Percentiles rank a stretch among this genome's conserved stretches.
Evolutionary conservation across 73 alveolate genomes (phyloP).

Genomic region (Paramecium biaurelia): DNA sequence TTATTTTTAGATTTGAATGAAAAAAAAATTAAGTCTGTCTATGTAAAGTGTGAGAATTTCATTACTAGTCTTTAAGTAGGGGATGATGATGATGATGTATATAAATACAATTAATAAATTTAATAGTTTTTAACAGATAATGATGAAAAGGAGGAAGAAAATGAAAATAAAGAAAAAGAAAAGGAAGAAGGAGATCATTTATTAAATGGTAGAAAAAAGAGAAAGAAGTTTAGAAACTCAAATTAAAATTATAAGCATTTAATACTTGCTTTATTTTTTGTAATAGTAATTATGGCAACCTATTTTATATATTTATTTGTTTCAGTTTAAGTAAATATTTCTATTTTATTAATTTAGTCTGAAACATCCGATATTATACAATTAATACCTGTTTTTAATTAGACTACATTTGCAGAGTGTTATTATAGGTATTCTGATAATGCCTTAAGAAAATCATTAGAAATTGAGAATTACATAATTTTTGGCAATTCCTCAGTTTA

Average conservation of each 20-base stretch:
- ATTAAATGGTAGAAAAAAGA: constrained; percentile 1
- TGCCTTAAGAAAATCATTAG: neutral
- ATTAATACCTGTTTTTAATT: neutral
- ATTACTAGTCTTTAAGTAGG: constrained; percentile 51
- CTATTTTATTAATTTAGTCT: neutral
- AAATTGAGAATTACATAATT: neutral
- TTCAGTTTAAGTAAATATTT: neutral
- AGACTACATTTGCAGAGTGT: neutral
- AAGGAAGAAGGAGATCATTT: neutral
- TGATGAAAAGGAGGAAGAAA: constrained; percentile 16
- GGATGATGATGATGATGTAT: constrained; percentile 55
- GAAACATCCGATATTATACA: neutral
- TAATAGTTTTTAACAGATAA: neutral
- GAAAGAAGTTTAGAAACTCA: constrained; percentile 45
- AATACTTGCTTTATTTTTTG: neutral
- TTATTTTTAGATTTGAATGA: constrained; percentile 46
- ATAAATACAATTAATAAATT: neutral
- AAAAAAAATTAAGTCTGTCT: constrained; percentile 33
- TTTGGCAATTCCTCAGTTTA: neutral
- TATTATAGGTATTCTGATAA: constrained; percentile 18
- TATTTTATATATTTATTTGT: neutral
- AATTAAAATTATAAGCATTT: neutral
- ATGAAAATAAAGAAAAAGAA: neutral
- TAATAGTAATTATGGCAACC: neutral
- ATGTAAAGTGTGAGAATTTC: constrained; percentile 39